Percentiles rank a stretch among this genome's conserved stretches.
Evolutionary conservation across 2,329 filamentous ascomycete species (phyloP).

Genomic region (Fusarium abutilonis): DNA sequence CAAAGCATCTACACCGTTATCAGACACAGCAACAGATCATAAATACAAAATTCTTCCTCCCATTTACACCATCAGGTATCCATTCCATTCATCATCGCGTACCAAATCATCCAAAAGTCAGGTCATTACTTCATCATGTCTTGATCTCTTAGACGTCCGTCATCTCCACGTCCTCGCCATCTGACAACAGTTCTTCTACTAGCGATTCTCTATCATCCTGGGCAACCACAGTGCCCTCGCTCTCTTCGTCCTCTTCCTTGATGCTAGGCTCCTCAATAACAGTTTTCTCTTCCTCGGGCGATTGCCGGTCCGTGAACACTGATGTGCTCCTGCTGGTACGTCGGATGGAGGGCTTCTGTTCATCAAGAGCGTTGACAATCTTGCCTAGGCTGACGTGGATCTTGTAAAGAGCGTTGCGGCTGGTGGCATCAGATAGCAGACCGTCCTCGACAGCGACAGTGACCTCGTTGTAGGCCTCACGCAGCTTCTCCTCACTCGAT

Average conservation of each 20-base stretch:
- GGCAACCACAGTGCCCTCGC: constrained; percentile 48
- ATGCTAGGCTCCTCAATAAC: constrained; percentile 56
- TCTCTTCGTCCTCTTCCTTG: constrained; percentile 60
- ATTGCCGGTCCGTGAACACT: constrained; percentile 45
- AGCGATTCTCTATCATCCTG: constrained; percentile 51
- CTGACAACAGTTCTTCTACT: constrained; percentile 54
- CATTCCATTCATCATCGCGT: constrained; percentile 23
- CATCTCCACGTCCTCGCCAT: constrained; percentile 54
- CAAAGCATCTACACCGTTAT: constrained; percentile 17
- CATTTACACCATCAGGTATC: constrained; percentile 15
- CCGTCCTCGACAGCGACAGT: constrained; percentile 71
- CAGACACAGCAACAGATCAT: constrained; percentile 22
- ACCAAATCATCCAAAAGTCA: constrained; percentile 33
- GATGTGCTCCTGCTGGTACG: constrained; percentile 59
- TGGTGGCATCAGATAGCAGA: constrained; percentile 67
- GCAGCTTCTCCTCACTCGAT: constrained; percentile 67
- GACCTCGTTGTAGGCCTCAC: constrained; percentile 66
- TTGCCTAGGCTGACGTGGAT: constrained; percentile 74
- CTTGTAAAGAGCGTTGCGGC: constrained; percentile 73
- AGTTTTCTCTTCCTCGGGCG: constrained; percentile 54
- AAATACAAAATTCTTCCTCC: constrained; percentile 20
- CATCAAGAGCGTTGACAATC: constrained; percentile 70
- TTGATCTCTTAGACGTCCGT: constrained; percentile 38
- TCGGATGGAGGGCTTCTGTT: constrained; percentile 51
- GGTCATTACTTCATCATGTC: constrained; percentile 37